Conservation (phyloP, 805 yeast species). For the Metschnikowia matae region DNA sequence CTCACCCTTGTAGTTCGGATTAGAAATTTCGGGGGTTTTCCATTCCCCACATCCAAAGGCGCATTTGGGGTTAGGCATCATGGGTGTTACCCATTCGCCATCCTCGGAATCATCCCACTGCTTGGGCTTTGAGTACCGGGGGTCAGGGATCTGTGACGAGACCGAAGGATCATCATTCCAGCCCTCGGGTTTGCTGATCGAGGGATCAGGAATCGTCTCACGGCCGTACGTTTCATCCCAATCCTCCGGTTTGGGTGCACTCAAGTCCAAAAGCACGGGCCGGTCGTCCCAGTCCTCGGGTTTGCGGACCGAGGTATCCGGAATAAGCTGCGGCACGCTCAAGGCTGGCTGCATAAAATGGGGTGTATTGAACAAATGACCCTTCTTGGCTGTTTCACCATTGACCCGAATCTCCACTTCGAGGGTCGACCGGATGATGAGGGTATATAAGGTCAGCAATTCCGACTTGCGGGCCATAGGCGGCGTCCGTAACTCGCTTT, state of each 20-base stretch:
- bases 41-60: conserved; percentile 77
- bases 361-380: conserved; percentile 53
- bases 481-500: conserved; percentile 63
- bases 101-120: conserved; percentile 90
- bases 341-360: conserved; percentile 60
- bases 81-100: conserved; percentile 78
- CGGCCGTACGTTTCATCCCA: conserved; percentile 75
- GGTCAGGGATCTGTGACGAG: conserved; percentile 59
- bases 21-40: conserved; percentile 62
- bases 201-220: conserved; percentile 58
- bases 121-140: conserved; percentile 61
- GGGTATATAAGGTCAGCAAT: conserved; percentile 68
- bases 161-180: conserved; percentile 65
- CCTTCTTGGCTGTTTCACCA: conserved; percentile 70
- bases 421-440: conserved; percentile 61
- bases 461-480: conserved; percentile 61
- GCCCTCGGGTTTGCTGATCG: conserved; percentile 62
- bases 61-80: conserved; percentile 72
- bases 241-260: conserved; percentile 67
- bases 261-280: conserved; percentile 56
- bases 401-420: conserved; percentile 77
- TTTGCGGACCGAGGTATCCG: conserved; percentile 55
- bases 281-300: conserved; percentile 85
- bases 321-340: conserved; percentile 59
- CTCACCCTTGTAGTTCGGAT: conserved; percentile 71